These are phyloP conservation scores for Stachybotrys elegans DNA, from an alignment of 2,329 filamentous ascomycete species.

Conservation along the genomic window DNA sequence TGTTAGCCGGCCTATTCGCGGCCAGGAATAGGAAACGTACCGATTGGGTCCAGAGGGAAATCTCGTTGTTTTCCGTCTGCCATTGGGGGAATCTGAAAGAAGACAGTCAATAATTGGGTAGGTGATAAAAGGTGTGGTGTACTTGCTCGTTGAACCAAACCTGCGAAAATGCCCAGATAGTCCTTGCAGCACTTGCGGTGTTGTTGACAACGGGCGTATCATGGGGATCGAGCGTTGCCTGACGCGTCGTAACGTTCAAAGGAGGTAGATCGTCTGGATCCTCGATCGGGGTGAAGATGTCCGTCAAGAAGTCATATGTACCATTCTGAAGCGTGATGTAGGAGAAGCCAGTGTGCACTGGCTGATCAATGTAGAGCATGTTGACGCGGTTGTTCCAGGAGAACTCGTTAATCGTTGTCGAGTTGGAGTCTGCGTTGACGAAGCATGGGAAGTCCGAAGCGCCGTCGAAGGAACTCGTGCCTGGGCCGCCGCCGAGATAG, in stretches of 20 bases:
- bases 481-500: slow-evolving; percentile 61
- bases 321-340: slow-evolving; percentile 57
- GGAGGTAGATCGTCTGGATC: not conserved
- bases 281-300: slow-evolving; percentile 12
- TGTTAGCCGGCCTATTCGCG: not conserved
- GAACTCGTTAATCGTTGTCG: slow-evolving; percentile 50
- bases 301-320: slow-evolving; percentile 43
- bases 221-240: slow-evolving; percentile 10
- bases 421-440: slow-evolving; percentile 41
- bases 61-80: slow-evolving; percentile 42
- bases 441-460: slow-evolving; percentile 50
- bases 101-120: not conserved
- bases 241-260: slow-evolving; percentile 11
- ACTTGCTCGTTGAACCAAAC: slow-evolving; percentile 41
- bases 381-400: slow-evolving; percentile 52
- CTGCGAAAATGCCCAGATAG: slow-evolving; percentile 59
- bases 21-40: slow-evolving; percentile 13
- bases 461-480: slow-evolving; percentile 54
- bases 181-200: slow-evolving; percentile 45
- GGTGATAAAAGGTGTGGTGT: not conserved
- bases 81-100: slow-evolving; percentile 51
- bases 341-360: slow-evolving; percentile 61
- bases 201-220: slow-evolving; percentile 30
- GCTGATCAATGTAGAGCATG: slow-evolving; percentile 50
- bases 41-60: slow-evolving; percentile 60